These are phyloP conservation scores for Royoungia palumana DNA, from an alignment of 768 basidiomycete species.

Conservation along the genomic window DNA sequence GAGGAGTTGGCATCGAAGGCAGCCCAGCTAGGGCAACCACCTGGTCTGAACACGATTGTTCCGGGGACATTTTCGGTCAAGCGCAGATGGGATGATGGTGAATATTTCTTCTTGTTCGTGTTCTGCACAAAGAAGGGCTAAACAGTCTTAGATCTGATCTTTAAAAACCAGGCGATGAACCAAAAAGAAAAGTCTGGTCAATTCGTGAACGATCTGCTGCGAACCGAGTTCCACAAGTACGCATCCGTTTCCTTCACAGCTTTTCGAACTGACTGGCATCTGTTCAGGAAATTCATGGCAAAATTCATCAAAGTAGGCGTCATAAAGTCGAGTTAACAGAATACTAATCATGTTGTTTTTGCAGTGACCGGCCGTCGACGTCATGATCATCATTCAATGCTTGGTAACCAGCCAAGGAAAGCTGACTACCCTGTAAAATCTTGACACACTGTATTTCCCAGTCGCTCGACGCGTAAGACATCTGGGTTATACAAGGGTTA, in stretches of 20 bases:
- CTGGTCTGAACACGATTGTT: conserved; percentile 68
- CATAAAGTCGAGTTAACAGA: background rate
- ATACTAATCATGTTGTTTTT: background rate
- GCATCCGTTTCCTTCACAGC: conserved; percentile 29
- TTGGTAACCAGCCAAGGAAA: no score
- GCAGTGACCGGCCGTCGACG: conserved; percentile 6
- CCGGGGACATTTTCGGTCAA: conserved; percentile 90
- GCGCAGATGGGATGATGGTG: conserved; percentile 93
- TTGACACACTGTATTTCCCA: no score
- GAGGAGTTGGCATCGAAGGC: conserved; percentile 64
- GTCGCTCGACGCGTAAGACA: no score
- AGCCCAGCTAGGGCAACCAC: conserved; percentile 71
- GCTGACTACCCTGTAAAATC: no score
- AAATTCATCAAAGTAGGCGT: conserved; percentile 78
- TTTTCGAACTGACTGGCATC: conserved; percentile 9
- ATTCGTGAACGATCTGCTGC: conserved; percentile 93
- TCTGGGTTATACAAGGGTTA: no score
- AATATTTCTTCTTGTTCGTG: conserved; percentile 21
- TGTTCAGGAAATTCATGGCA: conserved; percentile 80
- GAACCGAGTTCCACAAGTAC: conserved; percentile 92
- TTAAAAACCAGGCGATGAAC: conserved; percentile 94
- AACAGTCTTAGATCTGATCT: conserved; percentile 73
- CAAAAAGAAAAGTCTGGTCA: conserved; percentile 62
- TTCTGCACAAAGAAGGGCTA: background rate
- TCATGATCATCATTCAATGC: no score